Evolutionary conservation across 331 rosid genomes (phyloP), one percentile per base, ranked within the genome.

Genomic region (Rosa hybrid): DNA sequence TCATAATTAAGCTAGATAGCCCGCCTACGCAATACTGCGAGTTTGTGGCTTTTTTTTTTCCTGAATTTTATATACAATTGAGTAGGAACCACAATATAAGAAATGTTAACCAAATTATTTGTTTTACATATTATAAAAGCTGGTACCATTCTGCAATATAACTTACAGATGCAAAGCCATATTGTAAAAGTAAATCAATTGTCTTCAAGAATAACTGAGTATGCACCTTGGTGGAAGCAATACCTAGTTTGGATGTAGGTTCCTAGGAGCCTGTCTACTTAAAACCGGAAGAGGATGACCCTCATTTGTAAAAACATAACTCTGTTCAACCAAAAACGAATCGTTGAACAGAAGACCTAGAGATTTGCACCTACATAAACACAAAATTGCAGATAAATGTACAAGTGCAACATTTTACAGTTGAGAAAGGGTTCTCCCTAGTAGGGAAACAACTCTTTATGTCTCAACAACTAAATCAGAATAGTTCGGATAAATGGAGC

Each of bases 241-340:
- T 71, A 95, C 98, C 97, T 88, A 86, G 81, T 93, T 93, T 89
- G 92, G 83, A 90, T 54, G 76, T 91, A 93, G 60, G 87, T 54
- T 83, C 86, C 86, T 4, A 97, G 96, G 81, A 90, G 98, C 98
- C 42, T 93, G 97, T 97, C 89, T 78, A 41, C 91, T 86, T 60
- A 88, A 82, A 45, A 95, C 93, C 0, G 97, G 99, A 77, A 91
- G 91, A 44, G 99, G 98, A 45, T 95, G 99, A 80, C 96, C 99
- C 88, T 95, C 99, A 0, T 98, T 93, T 9, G 99, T 95, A 91
- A 95, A 95, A 65, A 95, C 62, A 53, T 93, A 91, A 84, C 90
- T 95, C 78, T 74, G 94, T 51, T 71, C 87, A 46, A 48, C 84
- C 81, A 90, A 63, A 85, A 95, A 93, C 14, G 98, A 86, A 86